phyloP scores from a whole-genome alignment of 768 basidiomycete genomes.

The Naganishia friedmannii region DNA sequence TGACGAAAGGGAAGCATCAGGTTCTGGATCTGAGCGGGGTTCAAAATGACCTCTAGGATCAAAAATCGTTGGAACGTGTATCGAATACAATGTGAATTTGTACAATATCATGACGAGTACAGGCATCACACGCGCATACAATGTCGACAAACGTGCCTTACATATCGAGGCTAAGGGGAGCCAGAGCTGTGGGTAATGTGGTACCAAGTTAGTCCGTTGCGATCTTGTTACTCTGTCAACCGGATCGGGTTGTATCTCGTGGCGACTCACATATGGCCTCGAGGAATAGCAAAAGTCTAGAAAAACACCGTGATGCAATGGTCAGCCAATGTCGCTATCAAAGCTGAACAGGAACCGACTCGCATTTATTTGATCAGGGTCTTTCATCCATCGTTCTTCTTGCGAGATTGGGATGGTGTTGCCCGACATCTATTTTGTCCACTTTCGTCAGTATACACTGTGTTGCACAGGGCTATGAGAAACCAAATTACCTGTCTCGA shows the following conservation, averaged over 20 bases:
- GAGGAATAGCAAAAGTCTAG: conserved; percentile 1
- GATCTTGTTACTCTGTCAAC: not conserved
- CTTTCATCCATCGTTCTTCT: conserved; percentile 60
- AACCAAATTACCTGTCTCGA: conserved; percentile 54
- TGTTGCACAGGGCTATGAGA: conserved; percentile 55
- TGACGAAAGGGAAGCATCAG: no score
- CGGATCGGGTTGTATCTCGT: not conserved
- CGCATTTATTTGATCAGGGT: conserved; percentile 43
- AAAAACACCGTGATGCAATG: not conserved
- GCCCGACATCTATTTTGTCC: conserved; percentile 42
- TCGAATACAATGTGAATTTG: not conserved
- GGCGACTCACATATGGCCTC: conserved; percentile 18
- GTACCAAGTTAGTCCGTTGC: not conserved
- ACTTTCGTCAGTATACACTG: not conserved
- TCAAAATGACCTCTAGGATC: not conserved
- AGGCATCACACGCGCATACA: not conserved
- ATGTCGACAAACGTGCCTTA: not conserved
- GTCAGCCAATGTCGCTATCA: not conserved
- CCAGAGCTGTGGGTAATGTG: not conserved
- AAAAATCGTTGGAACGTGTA: not conserved
- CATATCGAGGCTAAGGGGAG: not conserved
- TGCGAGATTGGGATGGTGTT: conserved; percentile 55
- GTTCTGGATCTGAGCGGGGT: no score
- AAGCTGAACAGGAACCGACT: not conserved
- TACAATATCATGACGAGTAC: not conserved